Conservation (phyloP, 768 basidiomycete genomes). For the Fibroporia radiculosa region DNA sequence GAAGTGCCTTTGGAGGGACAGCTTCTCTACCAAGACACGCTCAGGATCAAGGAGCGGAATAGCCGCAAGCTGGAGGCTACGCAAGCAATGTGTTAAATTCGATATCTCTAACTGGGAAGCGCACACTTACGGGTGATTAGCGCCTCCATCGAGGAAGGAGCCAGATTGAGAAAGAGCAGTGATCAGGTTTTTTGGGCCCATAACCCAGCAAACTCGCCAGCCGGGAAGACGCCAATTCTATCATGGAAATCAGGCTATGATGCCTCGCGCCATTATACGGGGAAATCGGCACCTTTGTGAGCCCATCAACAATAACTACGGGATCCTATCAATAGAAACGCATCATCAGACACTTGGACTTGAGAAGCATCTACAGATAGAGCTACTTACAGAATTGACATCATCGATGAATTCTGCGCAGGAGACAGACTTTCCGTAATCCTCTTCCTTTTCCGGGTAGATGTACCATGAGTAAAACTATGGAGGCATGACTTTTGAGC, state of each 20-base stretch:
- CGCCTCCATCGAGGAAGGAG: constrained; percentile 92
- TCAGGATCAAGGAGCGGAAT: constrained; percentile 72
- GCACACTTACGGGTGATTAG: constrained; percentile 80
- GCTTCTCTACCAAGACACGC: constrained; percentile 65
- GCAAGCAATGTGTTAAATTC: too few relatives aligned
- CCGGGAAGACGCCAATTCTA: constrained; percentile 95
- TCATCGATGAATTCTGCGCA: constrained; percentile 82
- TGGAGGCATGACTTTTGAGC: neutral
- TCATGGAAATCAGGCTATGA: constrained; percentile 17
- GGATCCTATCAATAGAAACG: constrained; percentile 44
- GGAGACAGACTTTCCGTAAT: constrained; percentile 72
- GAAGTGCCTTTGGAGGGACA: constrained; percentile 86
- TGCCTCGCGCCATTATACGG: neutral
- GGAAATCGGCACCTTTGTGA: constrained; percentile 64
- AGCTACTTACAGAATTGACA: constrained; percentile 55
- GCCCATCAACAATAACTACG: constrained; percentile 81
- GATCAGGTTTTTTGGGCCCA: constrained; percentile 84
- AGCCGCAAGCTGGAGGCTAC: constrained; percentile 81
- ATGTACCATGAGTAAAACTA: constrained; percentile 96
- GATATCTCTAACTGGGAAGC: too few relatives aligned
- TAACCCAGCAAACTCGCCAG: constrained; percentile 91
- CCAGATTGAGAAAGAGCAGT: constrained; percentile 89
- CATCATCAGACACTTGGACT: neutral
- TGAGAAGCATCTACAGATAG: neutral
- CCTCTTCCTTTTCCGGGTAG: constrained; percentile 70